Conservation (phyloP, 2,329 filamentous ascomycete species). For the Cryphonectria radicalis region DNA sequence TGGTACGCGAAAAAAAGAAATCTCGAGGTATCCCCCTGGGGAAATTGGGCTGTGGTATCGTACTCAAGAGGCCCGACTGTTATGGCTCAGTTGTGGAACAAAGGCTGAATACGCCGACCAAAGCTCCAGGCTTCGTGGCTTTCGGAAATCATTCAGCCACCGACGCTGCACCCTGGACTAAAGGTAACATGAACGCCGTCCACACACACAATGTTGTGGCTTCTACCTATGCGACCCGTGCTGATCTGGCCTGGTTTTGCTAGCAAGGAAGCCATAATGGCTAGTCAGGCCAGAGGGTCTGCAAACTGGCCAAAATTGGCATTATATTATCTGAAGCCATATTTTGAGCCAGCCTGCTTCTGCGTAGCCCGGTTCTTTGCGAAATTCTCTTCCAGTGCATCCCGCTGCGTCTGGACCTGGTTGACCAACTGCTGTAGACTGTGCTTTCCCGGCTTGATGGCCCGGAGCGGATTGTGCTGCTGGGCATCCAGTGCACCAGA, state of each 20-base stretch:
- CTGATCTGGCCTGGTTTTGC: background rate
- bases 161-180: background rate
- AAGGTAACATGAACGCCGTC: background rate
- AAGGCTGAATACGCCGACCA: background rate
- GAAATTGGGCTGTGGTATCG: background rate
- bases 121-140: background rate
- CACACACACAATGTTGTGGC: background rate
- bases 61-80: background rate
- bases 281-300: too few species aligned
- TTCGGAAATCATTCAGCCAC: background rate
- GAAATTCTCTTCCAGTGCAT: conserved; percentile 91
- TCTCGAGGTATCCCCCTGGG: background rate
- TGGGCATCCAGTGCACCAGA: conserved; percentile 72
- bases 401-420: conserved; percentile 79
- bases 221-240: background rate
- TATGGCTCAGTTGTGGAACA: background rate
- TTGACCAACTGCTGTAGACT: conserved; percentile 86
- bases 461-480: conserved; percentile 79
- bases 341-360: conserved; percentile 78
- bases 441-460: conserved; percentile 87
- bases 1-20: background rate
- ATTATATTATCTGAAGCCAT: conserved; percentile 70
- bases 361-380: conserved; percentile 78
- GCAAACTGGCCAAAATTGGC: background rate
- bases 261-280: background rate